Conservation (phyloP, 306 rosid species). For the Bauhinia variegata region DNA sequence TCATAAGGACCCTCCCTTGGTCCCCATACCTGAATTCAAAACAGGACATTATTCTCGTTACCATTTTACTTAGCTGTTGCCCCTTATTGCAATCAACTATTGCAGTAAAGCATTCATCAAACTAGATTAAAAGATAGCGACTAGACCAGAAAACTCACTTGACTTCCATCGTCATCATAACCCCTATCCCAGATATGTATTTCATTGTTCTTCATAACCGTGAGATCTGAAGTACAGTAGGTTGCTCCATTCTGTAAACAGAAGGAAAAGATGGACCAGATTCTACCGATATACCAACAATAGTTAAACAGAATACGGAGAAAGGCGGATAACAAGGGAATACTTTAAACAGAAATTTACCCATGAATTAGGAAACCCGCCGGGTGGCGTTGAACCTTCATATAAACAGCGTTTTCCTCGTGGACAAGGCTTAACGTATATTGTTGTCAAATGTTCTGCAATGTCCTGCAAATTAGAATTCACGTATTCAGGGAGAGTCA, state of each 20-base stretch:
- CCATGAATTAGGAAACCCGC: constrained; percentile 94
- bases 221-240: constrained; percentile 78
- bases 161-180: constrained; percentile 80
- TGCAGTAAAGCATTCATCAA: constrained; percentile 17
- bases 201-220: constrained; percentile 88
- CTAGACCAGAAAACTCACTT: constrained; percentile 50
- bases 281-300: background rate
- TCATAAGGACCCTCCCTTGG: constrained; percentile 85
- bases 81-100: constrained; percentile 11
- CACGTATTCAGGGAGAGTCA: constrained; percentile 15
- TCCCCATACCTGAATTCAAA: constrained; percentile 82
- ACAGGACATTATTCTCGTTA: constrained; percentile 22
- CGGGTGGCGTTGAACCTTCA: constrained; percentile 97
- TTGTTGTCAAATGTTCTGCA: constrained; percentile 88
- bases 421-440: constrained; percentile 82
- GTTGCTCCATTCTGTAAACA: constrained; percentile 82
- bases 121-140: constrained; percentile 18
- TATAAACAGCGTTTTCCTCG: constrained; percentile 97
- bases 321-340: constrained; percentile 2
- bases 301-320: background rate
- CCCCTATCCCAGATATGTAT: constrained; percentile 96
- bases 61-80: background rate
- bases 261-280: constrained; percentile 17
- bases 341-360: constrained; percentile 52
- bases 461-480: constrained; percentile 64